A percentile compares a stretch with the other conserved stretches of the same genome.
These are phyloP conservation scores for Amborella trichopoda DNA, from an alignment of 164 flowering plant genomes.

Conservation along the genomic window DNA sequence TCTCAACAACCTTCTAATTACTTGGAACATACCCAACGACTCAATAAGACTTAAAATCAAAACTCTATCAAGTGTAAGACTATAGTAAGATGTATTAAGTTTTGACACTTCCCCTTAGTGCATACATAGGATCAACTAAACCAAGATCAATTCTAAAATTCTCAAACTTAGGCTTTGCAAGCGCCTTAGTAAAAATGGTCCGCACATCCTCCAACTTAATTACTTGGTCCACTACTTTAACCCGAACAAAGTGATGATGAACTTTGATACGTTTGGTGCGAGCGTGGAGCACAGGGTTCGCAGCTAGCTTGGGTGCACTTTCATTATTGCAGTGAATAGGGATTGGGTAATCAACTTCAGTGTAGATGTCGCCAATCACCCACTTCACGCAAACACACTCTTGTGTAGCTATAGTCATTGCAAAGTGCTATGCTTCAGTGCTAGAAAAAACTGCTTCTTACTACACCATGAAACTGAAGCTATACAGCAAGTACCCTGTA, in stretches of 20 bases:
- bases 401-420: conserved; percentile 1
- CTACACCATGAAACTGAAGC: conserved; percentile 6
- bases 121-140: conserved; percentile 2
- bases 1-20: too few relatives aligned
- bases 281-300: not conserved
- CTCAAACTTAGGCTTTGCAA: conserved; percentile 2
- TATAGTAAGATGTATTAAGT: too few relatives aligned
- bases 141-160: not conserved
- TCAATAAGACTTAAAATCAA: too few relatives aligned
- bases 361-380: not conserved
- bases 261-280: not conserved
- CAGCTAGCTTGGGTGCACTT: conserved; percentile 1
- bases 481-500: conserved; percentile 10
- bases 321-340: conserved; percentile 1
- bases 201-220: not conserved
- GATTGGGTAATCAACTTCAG: not conserved
- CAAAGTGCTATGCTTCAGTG: conserved; percentile 2
- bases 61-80: too few relatives aligned
- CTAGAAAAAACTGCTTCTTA: conserved; percentile 4
- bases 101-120: conserved; percentile 3
- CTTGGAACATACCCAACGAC: too few relatives aligned
- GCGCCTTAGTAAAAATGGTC: conserved; percentile 1
- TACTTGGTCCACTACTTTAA: not conserved
- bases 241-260: conserved; percentile 1
- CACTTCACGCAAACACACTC: conserved; percentile 4